A percentile compares a stretch with the other conserved stretches of the same genome.
These are phyloP conservation scores for Boletus hoseneyae DNA, from an alignment of 1,284 basidiomycete genomes.

Conservation along the genomic window DNA sequence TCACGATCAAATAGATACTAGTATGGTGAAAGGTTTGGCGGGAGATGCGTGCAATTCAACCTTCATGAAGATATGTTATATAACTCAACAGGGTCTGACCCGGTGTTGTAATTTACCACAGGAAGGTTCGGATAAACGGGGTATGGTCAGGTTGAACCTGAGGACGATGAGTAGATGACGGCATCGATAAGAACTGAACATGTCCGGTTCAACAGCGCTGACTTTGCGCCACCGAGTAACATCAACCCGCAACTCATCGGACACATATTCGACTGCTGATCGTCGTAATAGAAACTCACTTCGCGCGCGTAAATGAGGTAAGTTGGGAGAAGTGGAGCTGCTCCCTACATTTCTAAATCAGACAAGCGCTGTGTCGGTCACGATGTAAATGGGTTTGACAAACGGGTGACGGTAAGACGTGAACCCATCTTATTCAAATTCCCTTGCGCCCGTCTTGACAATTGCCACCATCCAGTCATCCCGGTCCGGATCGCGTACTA, in stretches of 20 bases:
- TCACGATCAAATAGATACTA: slow-evolving; percentile 1
- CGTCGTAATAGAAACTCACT: slow-evolving; percentile 6
- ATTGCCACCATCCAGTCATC: too few relatives aligned
- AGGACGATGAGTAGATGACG: too few relatives aligned
- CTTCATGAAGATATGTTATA: slow-evolving; percentile 4
- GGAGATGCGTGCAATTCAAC: background rate
- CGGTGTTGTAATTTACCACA: slow-evolving; percentile 6
- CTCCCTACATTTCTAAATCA: background rate
- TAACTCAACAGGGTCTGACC: background rate
- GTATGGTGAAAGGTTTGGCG: background rate
- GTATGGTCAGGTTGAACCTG: background rate
- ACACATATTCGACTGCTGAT: background rate
- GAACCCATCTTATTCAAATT: background rate
- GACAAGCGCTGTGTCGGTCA: background rate
- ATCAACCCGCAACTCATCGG: too few relatives aligned
- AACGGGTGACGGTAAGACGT: too few relatives aligned
- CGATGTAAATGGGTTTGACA: too few relatives aligned
- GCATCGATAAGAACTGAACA: slow-evolving; percentile 9
- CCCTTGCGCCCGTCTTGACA: background rate
- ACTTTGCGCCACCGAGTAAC: slow-evolving; percentile 12
- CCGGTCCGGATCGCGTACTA: too few relatives aligned
- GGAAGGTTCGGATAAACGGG: background rate
- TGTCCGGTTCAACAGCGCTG: background rate
- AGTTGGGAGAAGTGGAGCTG: background rate
- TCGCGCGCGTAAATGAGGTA: slow-evolving; percentile 6